phyloP scores from a whole-genome alignment of 2,329 filamentous ascomycete genomes.

The Grosmannia huntii region DNA sequence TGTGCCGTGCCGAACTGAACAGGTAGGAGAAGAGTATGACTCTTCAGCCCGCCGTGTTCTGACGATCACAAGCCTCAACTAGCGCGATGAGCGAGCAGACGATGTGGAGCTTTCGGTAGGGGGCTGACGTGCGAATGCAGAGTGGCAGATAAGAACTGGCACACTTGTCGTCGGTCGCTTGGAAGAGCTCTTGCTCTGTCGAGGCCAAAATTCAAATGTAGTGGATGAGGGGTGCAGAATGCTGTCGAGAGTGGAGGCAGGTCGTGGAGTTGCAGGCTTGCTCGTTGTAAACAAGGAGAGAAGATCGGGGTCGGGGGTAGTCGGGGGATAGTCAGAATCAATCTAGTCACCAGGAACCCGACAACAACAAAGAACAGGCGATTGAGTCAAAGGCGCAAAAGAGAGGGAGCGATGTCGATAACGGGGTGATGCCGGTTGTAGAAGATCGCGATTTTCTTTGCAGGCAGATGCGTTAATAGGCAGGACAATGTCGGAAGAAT shows the following conservation, averaged over 20 bases:
- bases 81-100: not conserved
- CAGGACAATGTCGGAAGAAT: not conserved
- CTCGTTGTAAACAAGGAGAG: not conserved
- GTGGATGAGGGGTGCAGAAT: not conserved
- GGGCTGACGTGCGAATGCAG: not conserved
- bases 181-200: not conserved
- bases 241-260: not conserved
- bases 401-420: not conserved
- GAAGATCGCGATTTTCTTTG: not conserved
- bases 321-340: not conserved
- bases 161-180: not conserved
- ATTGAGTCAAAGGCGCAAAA: not conserved
- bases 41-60: conserved; percentile 28
- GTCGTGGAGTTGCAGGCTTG: not conserved
- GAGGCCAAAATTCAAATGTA: not conserved
- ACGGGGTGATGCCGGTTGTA: conserved; percentile 1
- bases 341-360: conserved; percentile 9
- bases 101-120: not conserved
- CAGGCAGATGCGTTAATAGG: not conserved
- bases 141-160: not conserved
- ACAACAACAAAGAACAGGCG: conserved; percentile 4
- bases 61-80: conserved; percentile 7
- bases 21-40: conserved; percentile 32
- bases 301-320: not conserved
- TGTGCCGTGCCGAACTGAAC: conserved; percentile 25